Percentiles rank a stretch among this genome's conserved stretches.
These are phyloP conservation scores for Stephania cephalantha DNA, from an alignment of 164 flowering plant genomes.

Conservation along the genomic window DNA sequence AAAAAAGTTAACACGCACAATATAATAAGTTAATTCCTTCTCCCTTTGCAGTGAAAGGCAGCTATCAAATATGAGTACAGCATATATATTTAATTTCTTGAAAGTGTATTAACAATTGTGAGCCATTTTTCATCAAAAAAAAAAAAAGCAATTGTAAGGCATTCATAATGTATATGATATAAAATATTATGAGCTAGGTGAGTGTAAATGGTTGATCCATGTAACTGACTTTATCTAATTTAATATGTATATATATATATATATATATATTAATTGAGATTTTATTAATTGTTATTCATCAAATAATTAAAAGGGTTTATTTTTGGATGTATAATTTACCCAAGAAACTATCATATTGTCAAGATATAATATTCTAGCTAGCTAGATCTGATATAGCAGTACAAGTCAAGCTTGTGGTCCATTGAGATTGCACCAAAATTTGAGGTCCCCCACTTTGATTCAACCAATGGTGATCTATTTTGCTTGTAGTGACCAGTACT, in stretches of 20 bases:
- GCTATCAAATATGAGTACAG: background rate
- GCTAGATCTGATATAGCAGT: background rate
- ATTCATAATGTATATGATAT: too few species aligned
- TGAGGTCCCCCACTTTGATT: background rate
- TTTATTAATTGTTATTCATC: too few species aligned
- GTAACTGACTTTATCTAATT: too few species aligned
- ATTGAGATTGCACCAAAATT: background rate
- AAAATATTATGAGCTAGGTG: too few species aligned
- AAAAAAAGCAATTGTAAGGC: too few species aligned
- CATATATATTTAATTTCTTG: background rate
- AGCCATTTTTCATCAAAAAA: too few species aligned
- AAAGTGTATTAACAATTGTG: background rate
- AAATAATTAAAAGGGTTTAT: background rate
- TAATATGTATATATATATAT: too few species aligned
- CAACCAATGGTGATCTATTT: background rate
- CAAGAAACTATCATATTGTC: background rate
- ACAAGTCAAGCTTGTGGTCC: background rate
- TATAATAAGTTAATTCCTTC: background rate
- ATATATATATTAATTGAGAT: too few species aligned
- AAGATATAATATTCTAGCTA: background rate
- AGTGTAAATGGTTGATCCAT: too few species aligned
- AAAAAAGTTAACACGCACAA: background rate
- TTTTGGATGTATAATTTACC: background rate
- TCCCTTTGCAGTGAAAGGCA: background rate
- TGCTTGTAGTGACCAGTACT: background rate